Conservation (phyloP, 495 filamentous ascomycete genomes). For the Cercophora samala region DNA sequence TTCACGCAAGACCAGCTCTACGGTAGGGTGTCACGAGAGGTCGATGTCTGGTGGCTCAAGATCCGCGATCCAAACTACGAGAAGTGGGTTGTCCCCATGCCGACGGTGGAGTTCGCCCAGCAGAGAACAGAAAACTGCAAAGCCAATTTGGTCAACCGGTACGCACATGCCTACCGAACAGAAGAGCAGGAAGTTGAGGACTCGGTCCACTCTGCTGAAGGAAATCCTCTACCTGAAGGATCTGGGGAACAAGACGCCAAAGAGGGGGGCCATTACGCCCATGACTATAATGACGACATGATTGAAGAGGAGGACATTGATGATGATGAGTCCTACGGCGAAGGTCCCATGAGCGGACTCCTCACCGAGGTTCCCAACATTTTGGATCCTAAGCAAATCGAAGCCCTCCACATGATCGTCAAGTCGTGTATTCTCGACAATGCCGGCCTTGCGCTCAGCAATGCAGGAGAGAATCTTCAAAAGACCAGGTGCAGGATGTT, state of each 20-base stretch:
- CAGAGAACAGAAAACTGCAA: conserved; percentile 49
- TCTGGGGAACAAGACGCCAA: conserved; percentile 51
- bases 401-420: conserved; percentile 90
- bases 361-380: conserved; percentile 93
- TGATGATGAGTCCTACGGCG: conserved; percentile 76
- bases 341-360: conserved; percentile 80
- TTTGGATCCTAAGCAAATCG: conserved; percentile 86
- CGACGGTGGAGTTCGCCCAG: conserved; percentile 49
- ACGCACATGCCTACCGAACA: conserved; percentile 46
- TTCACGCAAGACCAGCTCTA: conserved; percentile 51
- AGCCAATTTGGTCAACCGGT: conserved; percentile 45
- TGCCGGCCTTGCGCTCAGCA: conserved; percentile 51
- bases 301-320: conserved; percentile 72
- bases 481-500: conserved; percentile 83
- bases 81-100: conserved; percentile 51
- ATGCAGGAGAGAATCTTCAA: conserved; percentile 69
- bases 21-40: conserved; percentile 54
- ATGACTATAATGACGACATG: conserved; percentile 47
- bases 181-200: conserved; percentile 71
- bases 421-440: conserved; percentile 82
- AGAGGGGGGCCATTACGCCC: conserved; percentile 39
- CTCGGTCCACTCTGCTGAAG: conserved; percentile 38
- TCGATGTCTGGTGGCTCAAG: conserved; percentile 56
- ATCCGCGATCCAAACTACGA: conserved; percentile 53
- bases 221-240: conserved; percentile 38